Evolutionary conservation across 2,329 filamentous ascomycete genomes (phyloP), one percentile per base, ranked within the genome.

Genomic region (Ophiostoma fasciatum): DNA sequence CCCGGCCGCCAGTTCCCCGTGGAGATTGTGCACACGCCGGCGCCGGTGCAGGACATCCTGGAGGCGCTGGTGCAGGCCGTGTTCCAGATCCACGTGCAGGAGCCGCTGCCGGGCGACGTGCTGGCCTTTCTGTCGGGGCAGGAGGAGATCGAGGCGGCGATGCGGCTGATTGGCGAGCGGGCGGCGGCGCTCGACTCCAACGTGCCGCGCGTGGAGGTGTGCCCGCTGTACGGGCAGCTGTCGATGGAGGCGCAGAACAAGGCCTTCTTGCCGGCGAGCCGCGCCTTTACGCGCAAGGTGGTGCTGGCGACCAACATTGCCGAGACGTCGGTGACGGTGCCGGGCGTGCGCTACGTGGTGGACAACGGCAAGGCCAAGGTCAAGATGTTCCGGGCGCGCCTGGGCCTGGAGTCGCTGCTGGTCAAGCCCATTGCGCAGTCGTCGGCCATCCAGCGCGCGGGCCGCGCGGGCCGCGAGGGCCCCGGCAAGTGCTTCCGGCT

Each of bases 301-400:
- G 85, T 98, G 0, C 63, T 98, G 1, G 79, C 87, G 0, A 98
- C 90, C 12, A 98, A 98, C 50, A 96, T 98, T 48, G 90, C 90
- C n/a, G 90, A 98, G 55, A 96, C 90, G 0, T 96, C 90, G 1
- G 82, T 98, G 40, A 98, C 90, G 0, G 87, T 98, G 0, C 81
- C 88, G 0, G 90, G 90, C 3, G 85, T 98, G 7, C 74, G 83
- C 5, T 90, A 81, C 47, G 88, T 98, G 9, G 70, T 98, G 15
- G 90, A 98, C 51, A 82, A 82, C 37, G 90, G 90, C 31, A 94
- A 94, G 50, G 82, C 82, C 8, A 98, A 98, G 53, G 71, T 92
- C 45, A 94, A 94, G 58, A 81, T 93, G 45, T 98, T 85, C 53
- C 78, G 87, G 12, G 73, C 80, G 13, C 71, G 78, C 1, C 67